Evolutionary conservation across 768 basidiomycete genomes (phyloP).

Genomic region (Termitomyces titanicus): DNA sequence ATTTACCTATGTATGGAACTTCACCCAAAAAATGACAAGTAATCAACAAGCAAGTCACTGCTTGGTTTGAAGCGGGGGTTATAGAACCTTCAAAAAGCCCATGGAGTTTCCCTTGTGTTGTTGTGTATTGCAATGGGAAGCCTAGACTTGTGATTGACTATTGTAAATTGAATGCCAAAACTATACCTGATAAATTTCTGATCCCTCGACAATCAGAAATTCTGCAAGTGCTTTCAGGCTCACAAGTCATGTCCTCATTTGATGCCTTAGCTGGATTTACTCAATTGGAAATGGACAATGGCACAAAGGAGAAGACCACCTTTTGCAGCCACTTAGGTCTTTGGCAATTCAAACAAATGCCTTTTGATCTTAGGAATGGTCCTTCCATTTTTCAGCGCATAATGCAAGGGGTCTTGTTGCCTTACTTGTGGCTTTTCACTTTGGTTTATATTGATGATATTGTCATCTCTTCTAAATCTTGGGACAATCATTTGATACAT

Average conservation of each 20-base stretch:
- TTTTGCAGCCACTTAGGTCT: slow-evolving; percentile 37
- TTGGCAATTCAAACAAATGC: slow-evolving; percentile 38
- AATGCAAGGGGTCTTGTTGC: slow-evolving; percentile 33
- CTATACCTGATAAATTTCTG: slow-evolving; percentile 22
- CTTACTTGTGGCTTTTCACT: slow-evolving; percentile 34
- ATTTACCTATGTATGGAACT: slow-evolving; percentile 18
- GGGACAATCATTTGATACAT: slow-evolving; percentile 28
- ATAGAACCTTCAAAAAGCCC: slow-evolving; percentile 38
- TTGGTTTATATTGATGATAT: slow-evolving; percentile 43
- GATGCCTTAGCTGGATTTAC: slow-evolving; percentile 38
- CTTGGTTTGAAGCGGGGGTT: slow-evolving; percentile 30
- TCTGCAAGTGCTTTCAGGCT: slow-evolving; percentile 25
- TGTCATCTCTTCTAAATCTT: slow-evolving; percentile 25
- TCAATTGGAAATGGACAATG: slow-evolving; percentile 27
- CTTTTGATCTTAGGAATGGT: slow-evolving; percentile 33
- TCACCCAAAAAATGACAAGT: slow-evolving; percentile 26
- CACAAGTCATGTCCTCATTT: slow-evolving; percentile 28
- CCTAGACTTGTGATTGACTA: slow-evolving; percentile 33
- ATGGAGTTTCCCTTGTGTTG: slow-evolving; percentile 29
- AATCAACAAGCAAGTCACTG: slow-evolving; percentile 24
- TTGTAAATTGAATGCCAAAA: slow-evolving; percentile 18
- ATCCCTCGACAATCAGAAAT: slow-evolving; percentile 22
- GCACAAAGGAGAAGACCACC: slow-evolving; percentile 29
- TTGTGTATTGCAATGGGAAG: slow-evolving; percentile 34
- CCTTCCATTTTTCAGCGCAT: slow-evolving; percentile 37